Conservation (phyloP, 306 rosid genomes). For the Sindora glabra region DNA sequence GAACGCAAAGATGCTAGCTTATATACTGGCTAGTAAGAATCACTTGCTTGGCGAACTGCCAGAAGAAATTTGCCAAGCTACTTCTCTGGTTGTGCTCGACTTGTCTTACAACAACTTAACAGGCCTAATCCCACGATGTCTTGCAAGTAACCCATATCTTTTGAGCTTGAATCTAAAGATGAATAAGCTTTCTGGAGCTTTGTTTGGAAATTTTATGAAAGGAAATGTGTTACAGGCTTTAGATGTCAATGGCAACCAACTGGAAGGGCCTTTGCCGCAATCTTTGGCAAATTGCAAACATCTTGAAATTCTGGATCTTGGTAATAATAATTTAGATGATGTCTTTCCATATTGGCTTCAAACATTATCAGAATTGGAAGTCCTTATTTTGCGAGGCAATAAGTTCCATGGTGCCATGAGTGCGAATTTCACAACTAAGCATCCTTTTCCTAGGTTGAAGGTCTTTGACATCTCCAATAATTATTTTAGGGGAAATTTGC, state of each 20-base stretch:
- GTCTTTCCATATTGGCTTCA: slow-evolving; percentile 30
- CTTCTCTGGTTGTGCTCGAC: slow-evolving; percentile 36
- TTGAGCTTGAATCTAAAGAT: slow-evolving; percentile 34
- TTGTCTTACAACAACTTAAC: slow-evolving; percentile 49
- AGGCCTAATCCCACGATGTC: slow-evolving; percentile 41
- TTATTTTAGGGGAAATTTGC: slow-evolving; percentile 20
- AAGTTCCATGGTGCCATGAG: slow-evolving; percentile 28
- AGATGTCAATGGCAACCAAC: slow-evolving; percentile 17
- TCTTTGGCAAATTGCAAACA: background rate
- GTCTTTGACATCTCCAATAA: slow-evolving; percentile 32
- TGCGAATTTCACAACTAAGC: background rate
- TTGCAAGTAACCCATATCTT: slow-evolving; percentile 53
- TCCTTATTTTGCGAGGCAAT: slow-evolving; percentile 29
- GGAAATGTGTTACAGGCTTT: background rate
- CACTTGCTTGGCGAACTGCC: slow-evolving; percentile 62
- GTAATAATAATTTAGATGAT: slow-evolving; percentile 13
- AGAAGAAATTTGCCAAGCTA: slow-evolving; percentile 40
- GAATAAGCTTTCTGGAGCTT: slow-evolving; percentile 20
- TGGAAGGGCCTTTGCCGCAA: slow-evolving; percentile 23
- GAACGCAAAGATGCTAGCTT: slow-evolving; percentile 41
- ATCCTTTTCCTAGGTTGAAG: slow-evolving; percentile 11
- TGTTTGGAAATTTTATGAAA: background rate
- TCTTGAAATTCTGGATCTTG: slow-evolving; percentile 29
- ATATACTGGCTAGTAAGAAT: slow-evolving; percentile 33
- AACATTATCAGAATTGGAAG: slow-evolving; percentile 9